Conservation (phyloP, 2,329 filamentous ascomycete species). For the Neofusicoccum parvum region DNA sequence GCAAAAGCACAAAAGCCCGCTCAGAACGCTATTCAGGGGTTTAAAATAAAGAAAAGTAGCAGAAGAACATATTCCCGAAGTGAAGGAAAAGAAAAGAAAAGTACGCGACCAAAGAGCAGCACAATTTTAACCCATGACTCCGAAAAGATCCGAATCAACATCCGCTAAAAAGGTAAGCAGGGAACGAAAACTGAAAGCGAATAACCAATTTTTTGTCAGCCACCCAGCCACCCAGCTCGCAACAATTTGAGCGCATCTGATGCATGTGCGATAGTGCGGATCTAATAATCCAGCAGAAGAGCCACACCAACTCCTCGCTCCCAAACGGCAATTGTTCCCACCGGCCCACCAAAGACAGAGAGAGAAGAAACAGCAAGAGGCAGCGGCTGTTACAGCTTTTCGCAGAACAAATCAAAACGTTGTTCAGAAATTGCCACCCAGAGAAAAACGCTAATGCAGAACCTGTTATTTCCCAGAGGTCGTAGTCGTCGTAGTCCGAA, state of each 20-base stretch:
- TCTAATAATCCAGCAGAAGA: conserved; percentile 14
- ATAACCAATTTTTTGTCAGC: not conserved
- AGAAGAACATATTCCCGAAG: not conserved
- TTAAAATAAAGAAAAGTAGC: not conserved
- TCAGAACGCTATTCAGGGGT: conserved; percentile 7
- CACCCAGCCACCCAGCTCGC: not conserved
- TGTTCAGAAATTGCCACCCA: conserved; percentile 17
- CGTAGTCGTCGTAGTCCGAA: conserved; percentile 6
- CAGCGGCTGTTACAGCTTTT: conserved; percentile 5
- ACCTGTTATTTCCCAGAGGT: conserved; percentile 2
- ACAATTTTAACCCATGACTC: conserved; percentile 5
- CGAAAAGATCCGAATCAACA: not conserved
- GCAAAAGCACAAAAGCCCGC: not conserved
- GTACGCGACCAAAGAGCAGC: not conserved
- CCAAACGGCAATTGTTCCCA: not conserved
- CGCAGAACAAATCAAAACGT: not conserved
- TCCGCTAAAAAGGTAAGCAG: not conserved
- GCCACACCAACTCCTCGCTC: conserved; percentile 13
- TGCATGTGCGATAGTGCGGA: conserved; percentile 1
- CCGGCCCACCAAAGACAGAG: not conserved
- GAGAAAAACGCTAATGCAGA: conserved; percentile 13
- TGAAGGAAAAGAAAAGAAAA: not conserved
- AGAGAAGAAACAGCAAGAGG: not conserved
- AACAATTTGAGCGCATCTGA: conserved; percentile 7
- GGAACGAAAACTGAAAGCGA: not conserved